These are phyloP conservation scores for Leccinum boreale DNA, from an alignment of 768 basidiomycete genomes.

Conservation along the genomic window DNA sequence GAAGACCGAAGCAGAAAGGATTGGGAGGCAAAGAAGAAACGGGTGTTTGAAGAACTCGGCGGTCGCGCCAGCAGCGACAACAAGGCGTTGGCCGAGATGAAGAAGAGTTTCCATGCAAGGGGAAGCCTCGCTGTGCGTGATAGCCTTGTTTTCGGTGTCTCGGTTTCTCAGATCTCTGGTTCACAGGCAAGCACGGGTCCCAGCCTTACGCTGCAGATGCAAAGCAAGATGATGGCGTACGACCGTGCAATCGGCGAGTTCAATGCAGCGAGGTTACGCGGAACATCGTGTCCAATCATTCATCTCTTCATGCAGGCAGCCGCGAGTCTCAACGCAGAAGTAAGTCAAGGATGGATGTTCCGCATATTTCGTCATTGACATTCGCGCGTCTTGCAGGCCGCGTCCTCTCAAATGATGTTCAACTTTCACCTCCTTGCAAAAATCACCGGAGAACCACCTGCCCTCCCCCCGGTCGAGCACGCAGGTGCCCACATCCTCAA, in stretches of 20 bases:
- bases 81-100: slow-evolving; percentile 54
- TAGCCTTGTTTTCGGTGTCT: neutral
- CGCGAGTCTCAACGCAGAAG: slow-evolving; percentile 54
- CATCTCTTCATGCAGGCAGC: slow-evolving; percentile 71
- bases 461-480: slow-evolving; percentile 72
- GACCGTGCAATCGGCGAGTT: slow-evolving; percentile 78
- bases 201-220: slow-evolving; percentile 72
- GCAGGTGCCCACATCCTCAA: slow-evolving; percentile 82
- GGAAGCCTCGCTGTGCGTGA: slow-evolving; percentile 49
- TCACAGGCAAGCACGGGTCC: slow-evolving; percentile 45
- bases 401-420: slow-evolving; percentile 59
- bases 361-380: neutral
- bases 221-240: slow-evolving; percentile 95
- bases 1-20: slow-evolving; percentile 73
- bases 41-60: slow-evolving; percentile 87
- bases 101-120: slow-evolving; percentile 59
- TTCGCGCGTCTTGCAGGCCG: slow-evolving; percentile 34
- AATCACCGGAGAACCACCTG: slow-evolving; percentile 75
- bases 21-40: slow-evolving; percentile 89
- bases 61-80: slow-evolving; percentile 57
- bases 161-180: slow-evolving; percentile 5
- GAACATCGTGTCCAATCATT: slow-evolving; percentile 71
- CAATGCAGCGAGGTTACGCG: slow-evolving; percentile 69
- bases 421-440: slow-evolving; percentile 72
- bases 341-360: slow-evolving; percentile 22